These are phyloP conservation scores for Alloteropsis angusta DNA, from an alignment of 202 grass and related monocot species.

Conservation along the genomic window DNA sequence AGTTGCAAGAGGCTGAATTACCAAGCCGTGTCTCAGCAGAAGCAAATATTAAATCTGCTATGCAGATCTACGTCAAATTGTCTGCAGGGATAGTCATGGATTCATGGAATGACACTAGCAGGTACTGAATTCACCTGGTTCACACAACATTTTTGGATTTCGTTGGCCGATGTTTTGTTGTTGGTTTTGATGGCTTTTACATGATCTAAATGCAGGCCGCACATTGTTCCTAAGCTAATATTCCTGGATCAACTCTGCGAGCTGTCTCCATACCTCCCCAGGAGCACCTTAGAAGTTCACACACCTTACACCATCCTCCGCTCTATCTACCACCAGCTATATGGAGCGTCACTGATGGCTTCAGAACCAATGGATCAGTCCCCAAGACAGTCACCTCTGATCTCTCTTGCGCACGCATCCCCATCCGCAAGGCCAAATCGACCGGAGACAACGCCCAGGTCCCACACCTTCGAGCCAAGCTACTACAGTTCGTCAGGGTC, in stretches of 20 bases:
- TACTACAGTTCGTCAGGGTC: conserved; percentile 45
- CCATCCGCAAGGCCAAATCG: conserved; percentile 46
- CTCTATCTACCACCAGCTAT: conserved; percentile 76
- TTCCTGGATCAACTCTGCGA: conserved; percentile 91
- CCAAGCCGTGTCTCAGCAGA: conserved; percentile 64
- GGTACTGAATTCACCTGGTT: conserved; percentile 34
- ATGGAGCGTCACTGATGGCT: conserved; percentile 43
- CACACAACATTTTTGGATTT: conserved; percentile 1
- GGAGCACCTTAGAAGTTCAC: conserved; percentile 94
- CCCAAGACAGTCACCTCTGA: conserved; percentile 75
- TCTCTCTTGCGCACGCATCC: conserved; percentile 73
- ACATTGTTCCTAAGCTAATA: conserved; percentile 83
- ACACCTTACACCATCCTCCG: conserved; percentile 88
- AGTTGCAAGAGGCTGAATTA: conserved; percentile 61
- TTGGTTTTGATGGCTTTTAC: conserved; percentile 15
- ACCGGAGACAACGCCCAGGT: conserved; percentile 45
- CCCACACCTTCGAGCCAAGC: conserved; percentile 47
- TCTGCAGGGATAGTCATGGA: conserved; percentile 78
- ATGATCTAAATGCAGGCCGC: conserved; percentile 38
- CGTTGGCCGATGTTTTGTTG: background rate
- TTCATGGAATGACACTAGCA: conserved; percentile 84
- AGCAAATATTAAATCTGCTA: conserved; percentile 87
- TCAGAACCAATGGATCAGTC: conserved; percentile 56
- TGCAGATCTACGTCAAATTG: conserved; percentile 88
- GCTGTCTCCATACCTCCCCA: conserved; percentile 72